Evolutionary conservation across 371 early-diverging fungal genomes (phyloP).

Genomic region (Rhizopus microsporus): DNA sequence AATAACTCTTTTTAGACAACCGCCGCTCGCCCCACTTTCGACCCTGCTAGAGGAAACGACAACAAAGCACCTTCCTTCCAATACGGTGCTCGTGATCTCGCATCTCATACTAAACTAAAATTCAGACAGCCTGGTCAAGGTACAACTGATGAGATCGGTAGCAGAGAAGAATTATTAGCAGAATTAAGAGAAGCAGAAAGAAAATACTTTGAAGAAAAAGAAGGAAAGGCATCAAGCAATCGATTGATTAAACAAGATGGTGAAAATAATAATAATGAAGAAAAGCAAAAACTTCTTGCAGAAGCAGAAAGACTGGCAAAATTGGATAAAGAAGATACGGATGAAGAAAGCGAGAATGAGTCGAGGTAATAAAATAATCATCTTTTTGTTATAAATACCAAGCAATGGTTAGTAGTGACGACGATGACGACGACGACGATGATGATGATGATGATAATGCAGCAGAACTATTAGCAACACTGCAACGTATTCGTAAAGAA

Average conservation of each 20-base stretch:
- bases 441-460: slow-evolving; percentile 94
- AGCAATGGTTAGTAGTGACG: slow-evolving; percentile 3
- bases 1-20: slow-evolving; percentile 50
- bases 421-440: slow-evolving; percentile 53
- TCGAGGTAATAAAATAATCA: slow-evolving; percentile 19
- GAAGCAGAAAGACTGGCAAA: slow-evolving; percentile 49
- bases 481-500: slow-evolving; percentile 95
- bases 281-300: slow-evolving; percentile 33
- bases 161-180: slow-evolving; percentile 63
- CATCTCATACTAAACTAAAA: slow-evolving; percentile 89
- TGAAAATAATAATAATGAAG: slow-evolving; percentile 36
- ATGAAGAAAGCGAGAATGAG: slow-evolving; percentile 56
- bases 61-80: slow-evolving; percentile 77
- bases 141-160: slow-evolving; percentile 64
- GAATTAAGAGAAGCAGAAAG: slow-evolving; percentile 72
- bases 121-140: slow-evolving; percentile 84
- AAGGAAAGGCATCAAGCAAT: slow-evolving; percentile 22
- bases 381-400: not conserved
- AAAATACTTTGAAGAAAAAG: slow-evolving; percentile 59
- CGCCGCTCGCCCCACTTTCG: slow-evolving; percentile 82
- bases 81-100: slow-evolving; percentile 77
- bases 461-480: slow-evolving; percentile 83
- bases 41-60: slow-evolving; percentile 80
- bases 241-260: slow-evolving; percentile 25
- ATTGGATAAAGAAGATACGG: slow-evolving; percentile 69